Evolutionary conservation across 768 basidiomycete species (phyloP), one percentile per base, ranked within the genome.

Genomic region (Termitomyces sp.): DNA sequence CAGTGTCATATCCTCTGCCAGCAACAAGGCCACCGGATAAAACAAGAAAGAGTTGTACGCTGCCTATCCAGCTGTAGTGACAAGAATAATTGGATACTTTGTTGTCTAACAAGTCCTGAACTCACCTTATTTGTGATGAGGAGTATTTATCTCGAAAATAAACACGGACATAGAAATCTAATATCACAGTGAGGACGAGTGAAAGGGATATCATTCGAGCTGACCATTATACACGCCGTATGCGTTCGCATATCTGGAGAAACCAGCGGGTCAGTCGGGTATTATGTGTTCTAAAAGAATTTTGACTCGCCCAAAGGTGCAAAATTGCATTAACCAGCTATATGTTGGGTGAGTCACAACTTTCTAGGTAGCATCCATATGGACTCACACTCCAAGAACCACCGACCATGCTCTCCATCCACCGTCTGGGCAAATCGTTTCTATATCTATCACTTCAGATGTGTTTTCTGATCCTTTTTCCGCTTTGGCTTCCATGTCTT

Each of bases 1-100:
- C 83, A 23, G 73, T 73, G 52, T 85, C 84, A 63, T 81, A 82
- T 6, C 77, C 67, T 50, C 78, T 73, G 13, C 84, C 84, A 4
- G 76, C 72, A 47, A 79, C 54, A 30, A 82, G 67, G 1, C 82
- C 81, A 41, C 72, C 70, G 2, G 77, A 71, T 38, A 83, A 68
- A 20, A 78, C 69, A 18, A 84, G 68, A 55, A 79, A 76, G 10
- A 82, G 68, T 55, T 85, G 81, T 9, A 74, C 69, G 35, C 82
- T 80, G 10, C 83, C 84, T 33, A 85, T 71, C 72, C 70, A 76
- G 23, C 71, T 76, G 5, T 32, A 35, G 6, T 32, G 32, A 32
- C 26, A 14, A 30, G 53, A 43, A n/a, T n/a, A 4, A 53, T 40
- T 8, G 26, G 26, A 32, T 18, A 18, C 5, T 46, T 35, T 16